Conservation (phyloP, 371 early-diverging fungal genomes). For the Apophysomyces sp. region DNA sequence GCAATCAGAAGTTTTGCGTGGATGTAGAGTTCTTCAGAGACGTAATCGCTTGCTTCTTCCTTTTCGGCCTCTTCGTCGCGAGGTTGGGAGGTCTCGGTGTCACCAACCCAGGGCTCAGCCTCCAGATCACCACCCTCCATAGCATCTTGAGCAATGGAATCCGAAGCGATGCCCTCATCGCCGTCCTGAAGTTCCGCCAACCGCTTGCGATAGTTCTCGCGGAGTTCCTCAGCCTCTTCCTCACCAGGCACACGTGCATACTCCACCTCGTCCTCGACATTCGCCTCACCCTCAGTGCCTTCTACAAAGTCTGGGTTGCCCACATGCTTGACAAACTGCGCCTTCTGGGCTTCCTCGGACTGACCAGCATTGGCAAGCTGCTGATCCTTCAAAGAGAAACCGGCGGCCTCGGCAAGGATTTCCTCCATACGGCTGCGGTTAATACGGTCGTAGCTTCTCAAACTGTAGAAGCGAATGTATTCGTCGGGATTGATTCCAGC, state of each 20-base stretch:
- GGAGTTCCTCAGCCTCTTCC: background rate
- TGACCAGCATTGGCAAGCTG: background rate
- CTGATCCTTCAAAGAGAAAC: constrained; percentile 25
- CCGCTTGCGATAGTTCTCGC: background rate
- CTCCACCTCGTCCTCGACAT: constrained; percentile 33
- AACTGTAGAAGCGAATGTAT: constrained; percentile 74
- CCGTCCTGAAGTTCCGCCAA: constrained; percentile 13
- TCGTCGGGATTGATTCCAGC: constrained; percentile 60
- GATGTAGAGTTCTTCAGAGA: constrained; percentile 88
- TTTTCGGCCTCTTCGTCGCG: constrained; percentile 23
- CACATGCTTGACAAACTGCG: constrained; percentile 30
- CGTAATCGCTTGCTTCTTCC: constrained; percentile 49
- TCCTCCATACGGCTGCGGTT: constrained; percentile 39
- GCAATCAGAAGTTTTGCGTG: constrained; percentile 93
- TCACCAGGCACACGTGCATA: constrained; percentile 29
- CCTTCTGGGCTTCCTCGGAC: background rate
- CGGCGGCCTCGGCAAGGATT: constrained; percentile 32
- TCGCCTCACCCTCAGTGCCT: constrained; percentile 23
- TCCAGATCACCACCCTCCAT: constrained; percentile 36
- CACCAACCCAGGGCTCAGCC: constrained; percentile 35
- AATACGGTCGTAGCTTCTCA: constrained; percentile 69
- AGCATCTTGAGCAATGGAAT: constrained; percentile 35
- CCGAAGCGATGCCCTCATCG: constrained; percentile 27
- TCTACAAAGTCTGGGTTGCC: constrained; percentile 36
- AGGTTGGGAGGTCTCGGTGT: constrained; percentile 17